A percentile compares a stretch with the other conserved stretches of the same genome.
Conservation (phyloP, 225 moss, liverwort and hornwort species). For the Straminergon stramineum region DNA sequence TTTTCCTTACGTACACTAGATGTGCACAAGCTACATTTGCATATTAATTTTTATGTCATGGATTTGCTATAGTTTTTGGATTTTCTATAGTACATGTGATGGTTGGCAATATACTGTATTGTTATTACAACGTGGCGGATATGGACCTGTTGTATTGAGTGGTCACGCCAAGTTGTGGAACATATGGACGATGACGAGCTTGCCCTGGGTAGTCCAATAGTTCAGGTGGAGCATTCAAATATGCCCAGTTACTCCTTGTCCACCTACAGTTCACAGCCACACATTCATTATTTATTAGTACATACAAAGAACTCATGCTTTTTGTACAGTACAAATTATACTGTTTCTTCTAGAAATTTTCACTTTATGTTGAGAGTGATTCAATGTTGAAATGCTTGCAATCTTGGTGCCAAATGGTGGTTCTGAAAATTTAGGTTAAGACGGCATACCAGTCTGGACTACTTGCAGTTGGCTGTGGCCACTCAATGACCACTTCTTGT, state of each 20-base stretch:
- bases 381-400: background rate
- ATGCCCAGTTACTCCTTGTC: conserved; percentile 33
- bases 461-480: conserved; percentile 22
- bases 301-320: background rate
- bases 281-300: no score
- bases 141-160: conserved; percentile 1
- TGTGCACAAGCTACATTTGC: background rate
- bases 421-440: background rate
- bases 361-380: background rate
- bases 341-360: background rate
- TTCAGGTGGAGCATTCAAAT: conserved; percentile 22
- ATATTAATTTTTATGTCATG: background rate
- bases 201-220: background rate
- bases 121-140: background rate
- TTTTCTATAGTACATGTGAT: background rate
- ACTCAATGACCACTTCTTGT: background rate
- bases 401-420: background rate
- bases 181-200: background rate
- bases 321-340: background rate
- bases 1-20: background rate
- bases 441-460: conserved; percentile 17
- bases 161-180: background rate
- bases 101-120: no score
- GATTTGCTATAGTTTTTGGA: no score
- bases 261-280: conserved; percentile 4